phyloP scores from a whole-genome alignment of 108 stramenopile species.

The Pseudonitzschia pungens region DNA sequence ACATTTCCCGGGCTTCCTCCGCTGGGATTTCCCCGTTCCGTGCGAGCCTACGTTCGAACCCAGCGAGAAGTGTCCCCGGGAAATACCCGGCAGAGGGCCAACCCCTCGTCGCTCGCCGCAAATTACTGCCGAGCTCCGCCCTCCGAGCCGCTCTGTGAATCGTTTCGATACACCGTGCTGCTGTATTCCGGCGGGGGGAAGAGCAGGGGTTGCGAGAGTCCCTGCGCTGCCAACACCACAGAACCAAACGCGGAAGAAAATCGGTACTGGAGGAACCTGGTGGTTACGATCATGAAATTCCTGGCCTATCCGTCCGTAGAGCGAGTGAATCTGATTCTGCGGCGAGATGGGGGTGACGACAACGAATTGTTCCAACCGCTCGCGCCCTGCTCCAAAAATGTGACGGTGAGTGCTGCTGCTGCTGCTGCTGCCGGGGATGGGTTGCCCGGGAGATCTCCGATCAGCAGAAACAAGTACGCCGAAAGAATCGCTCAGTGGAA shows the following conservation, averaged over 20 bases:
- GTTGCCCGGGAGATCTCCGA: too few relatives aligned
- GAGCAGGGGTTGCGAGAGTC: not conserved
- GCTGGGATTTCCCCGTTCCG: not conserved
- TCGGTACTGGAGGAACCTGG: conserved; percentile 5
- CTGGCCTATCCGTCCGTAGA: conserved; percentile 2
- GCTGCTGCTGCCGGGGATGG: too few relatives aligned
- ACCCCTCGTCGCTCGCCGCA: not conserved
- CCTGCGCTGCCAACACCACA: not conserved
- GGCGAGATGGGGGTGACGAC: too few relatives aligned
- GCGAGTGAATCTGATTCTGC: not conserved
- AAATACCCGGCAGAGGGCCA: too few relatives aligned
- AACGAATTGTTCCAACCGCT: too few relatives aligned
- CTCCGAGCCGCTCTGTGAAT: not conserved
- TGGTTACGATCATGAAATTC: conserved; percentile 1
- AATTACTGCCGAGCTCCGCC: not conserved
- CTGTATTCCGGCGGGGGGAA: not conserved
- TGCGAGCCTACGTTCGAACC: not conserved
- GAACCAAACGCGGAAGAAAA: not conserved
- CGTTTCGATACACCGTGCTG: not conserved
- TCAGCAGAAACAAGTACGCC: conserved; percentile 6
- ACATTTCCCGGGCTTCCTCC: not conserved
- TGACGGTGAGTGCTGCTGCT: too few relatives aligned
- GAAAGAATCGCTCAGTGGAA: not conserved
- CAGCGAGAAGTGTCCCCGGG: not conserved
- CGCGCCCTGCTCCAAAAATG: too few relatives aligned